Evolutionary conservation across 225 moss, liverwort and hornwort genomes (phyloP), one percentile per base, ranked within the genome.

Genomic region (Straminergon stramineum): DNA sequence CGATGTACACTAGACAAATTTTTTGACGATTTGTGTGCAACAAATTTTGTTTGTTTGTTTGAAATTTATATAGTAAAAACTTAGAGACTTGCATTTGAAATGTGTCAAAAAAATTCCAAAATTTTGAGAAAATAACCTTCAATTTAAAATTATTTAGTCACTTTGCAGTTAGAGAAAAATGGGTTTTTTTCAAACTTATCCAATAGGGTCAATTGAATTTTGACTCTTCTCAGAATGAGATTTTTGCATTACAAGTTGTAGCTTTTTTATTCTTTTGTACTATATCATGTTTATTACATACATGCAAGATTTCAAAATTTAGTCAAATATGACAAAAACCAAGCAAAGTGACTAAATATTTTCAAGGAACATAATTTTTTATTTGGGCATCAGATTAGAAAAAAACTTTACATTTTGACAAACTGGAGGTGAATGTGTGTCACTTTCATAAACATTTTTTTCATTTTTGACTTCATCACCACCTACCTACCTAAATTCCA

Each of bases 311-410:
- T 75, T 74, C 2, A 75, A 0, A 53, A 34, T 20, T 53, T 14
- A 5, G 8, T 21, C 13, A 19, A 26, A 37, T 11, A 39, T 58
- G 56, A 6, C 27, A 17, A 26, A 26, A 17, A 39, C 18, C 18
- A 39, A 6, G 17, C 6, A 28, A 18, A 27, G 2, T 18, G 3
- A 3, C 7, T 24, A 7, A 16, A 22, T 11, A 27, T 37, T n/a
- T 57, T 17, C 0, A 58, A 13, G 4, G 1, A 27, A 80, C 0
- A n/a, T 27, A 10, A 27, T 17, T 57, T 78, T n/a, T 79, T 26
- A 79, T 27, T 3, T 0, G 5, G 0, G 7, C 8, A 79, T 57
- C 17, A 0, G 0, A n/a, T 79, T 2, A 71, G 10, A 23, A 9
- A 13, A 56, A 37, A 37, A 13, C 5, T 5, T 55, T 55, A 51